These are phyloP conservation scores for Hyphopichia fennica DNA, from an alignment of 1,139 yeast genomes.

Conservation along the genomic window DNA sequence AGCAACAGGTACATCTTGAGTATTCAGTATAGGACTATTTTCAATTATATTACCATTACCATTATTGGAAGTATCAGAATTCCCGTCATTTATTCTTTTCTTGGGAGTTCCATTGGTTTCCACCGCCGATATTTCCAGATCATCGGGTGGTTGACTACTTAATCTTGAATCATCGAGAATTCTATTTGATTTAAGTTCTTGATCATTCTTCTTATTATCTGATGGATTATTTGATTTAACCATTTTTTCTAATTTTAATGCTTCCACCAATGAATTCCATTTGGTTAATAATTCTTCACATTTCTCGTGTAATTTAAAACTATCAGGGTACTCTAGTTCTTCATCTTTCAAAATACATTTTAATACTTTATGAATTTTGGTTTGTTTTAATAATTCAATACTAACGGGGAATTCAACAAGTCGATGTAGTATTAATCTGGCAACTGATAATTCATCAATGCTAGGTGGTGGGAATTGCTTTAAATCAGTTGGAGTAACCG, in stretches of 20 bases:
- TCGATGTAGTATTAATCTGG: conserved; percentile 53
- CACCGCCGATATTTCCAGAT: conserved; percentile 32
- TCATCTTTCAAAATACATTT: conserved; percentile 47
- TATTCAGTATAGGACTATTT: conserved; percentile 4
- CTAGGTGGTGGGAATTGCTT: conserved; percentile 40
- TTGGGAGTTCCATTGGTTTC: conserved; percentile 8
- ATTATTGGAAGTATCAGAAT: conserved; percentile 1
- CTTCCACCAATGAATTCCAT: conserved; percentile 44
- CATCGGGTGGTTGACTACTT: conserved; percentile 25
- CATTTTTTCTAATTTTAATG: conserved; percentile 35
- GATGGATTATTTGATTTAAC: background rate
- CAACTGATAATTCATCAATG: conserved; percentile 55
- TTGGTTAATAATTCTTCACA: conserved; percentile 42
- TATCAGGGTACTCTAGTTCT: conserved; percentile 44
- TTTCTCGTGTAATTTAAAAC: conserved; percentile 49
- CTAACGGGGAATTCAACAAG: conserved; percentile 53
- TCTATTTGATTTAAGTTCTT: background rate
- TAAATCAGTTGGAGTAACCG: conserved; percentile 37
- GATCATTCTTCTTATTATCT: background rate
- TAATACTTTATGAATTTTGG: conserved; percentile 55
- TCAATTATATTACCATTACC: background rate
- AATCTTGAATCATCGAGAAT: conserved; percentile 1
- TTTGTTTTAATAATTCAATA: conserved; percentile 51
- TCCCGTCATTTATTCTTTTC: conserved; percentile 10
- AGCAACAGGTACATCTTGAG: conserved; percentile 8